These are phyloP conservation scores for Penicillium paradoxum DNA, from an alignment of 495 filamentous ascomycete species.

Conservation along the genomic window DNA sequence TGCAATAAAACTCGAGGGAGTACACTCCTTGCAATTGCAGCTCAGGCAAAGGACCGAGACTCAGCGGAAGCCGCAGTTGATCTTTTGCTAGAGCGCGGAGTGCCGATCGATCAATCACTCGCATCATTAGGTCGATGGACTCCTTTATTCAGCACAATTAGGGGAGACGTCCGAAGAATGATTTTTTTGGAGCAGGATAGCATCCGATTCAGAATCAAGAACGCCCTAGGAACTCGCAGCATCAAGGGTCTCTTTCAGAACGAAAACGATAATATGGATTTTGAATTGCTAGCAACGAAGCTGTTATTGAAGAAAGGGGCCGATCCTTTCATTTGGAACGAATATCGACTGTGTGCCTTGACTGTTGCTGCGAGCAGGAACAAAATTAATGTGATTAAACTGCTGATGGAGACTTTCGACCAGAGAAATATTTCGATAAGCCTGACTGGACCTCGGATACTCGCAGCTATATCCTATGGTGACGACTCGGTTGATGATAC, in stretches of 20 bases:
- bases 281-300: neutral
- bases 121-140: neutral
- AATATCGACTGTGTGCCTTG: neutral
- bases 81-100: neutral
- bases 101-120: neutral
- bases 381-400: neutral
- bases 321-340: neutral
- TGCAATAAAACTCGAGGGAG: neutral
- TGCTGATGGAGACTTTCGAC: neutral
- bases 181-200: too few relatives aligned
- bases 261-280: neutral
- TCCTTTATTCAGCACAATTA: neutral
- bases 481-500: too few relatives aligned
- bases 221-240: too few relatives aligned
- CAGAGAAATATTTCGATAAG: neutral
- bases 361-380: neutral
- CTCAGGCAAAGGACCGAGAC: neutral
- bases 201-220: too few relatives aligned
- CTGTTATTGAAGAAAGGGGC: neutral
- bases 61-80: neutral
- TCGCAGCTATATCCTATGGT: slow-evolving; percentile 8
- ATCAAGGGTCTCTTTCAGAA: too few relatives aligned
- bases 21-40: neutral
- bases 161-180: neutral
- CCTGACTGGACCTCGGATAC: neutral